These are phyloP conservation scores for Lycium ferocissimum DNA, from an alignment of 257 asterid species.

Conservation along the genomic window DNA sequence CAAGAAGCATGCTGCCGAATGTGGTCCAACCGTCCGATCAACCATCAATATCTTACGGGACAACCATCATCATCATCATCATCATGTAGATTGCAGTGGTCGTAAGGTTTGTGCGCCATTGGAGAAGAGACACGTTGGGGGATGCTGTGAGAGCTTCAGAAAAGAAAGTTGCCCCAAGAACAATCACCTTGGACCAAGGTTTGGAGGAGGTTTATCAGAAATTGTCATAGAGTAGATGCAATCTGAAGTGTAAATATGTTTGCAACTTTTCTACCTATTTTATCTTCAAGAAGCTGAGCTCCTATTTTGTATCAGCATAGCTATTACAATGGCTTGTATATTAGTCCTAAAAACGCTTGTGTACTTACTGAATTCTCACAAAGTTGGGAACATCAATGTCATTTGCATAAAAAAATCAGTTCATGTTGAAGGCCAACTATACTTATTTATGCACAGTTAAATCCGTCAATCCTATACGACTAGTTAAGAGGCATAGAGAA, in stretches of 20 bases:
- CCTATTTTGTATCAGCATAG: not conserved
- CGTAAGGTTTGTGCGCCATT: conserved; percentile 6
- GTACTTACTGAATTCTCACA: not conserved
- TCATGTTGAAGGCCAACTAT: not conserved
- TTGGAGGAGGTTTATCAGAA: conserved; percentile 58
- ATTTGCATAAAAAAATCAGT: not conserved
- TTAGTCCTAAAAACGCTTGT: not conserved
- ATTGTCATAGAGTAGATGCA: conserved; percentile 53
- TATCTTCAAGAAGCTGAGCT: conserved; percentile 22
- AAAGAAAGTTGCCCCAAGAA: conserved; percentile 55
- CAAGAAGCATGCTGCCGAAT: conserved; percentile 28
- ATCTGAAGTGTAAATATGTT: conserved; percentile 8
- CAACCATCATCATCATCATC: conserved; percentile 20
- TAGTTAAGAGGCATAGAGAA: not conserved
- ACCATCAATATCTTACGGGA: conserved; percentile 21
- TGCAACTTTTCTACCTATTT: conserved; percentile 17
- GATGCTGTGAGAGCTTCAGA: conserved; percentile 58
- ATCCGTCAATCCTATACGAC: not conserved
- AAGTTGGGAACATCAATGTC: not conserved
- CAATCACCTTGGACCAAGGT: conserved; percentile 41
- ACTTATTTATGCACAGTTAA: not conserved
- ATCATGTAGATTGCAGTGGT: conserved; percentile 17
- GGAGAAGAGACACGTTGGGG: conserved; percentile 40
- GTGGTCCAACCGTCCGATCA: conserved; percentile 25
- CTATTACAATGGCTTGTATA: not conserved